phyloP scores from a whole-genome alignment of 1,284 basidiomycete species.

The Malassezia restricta region DNA sequence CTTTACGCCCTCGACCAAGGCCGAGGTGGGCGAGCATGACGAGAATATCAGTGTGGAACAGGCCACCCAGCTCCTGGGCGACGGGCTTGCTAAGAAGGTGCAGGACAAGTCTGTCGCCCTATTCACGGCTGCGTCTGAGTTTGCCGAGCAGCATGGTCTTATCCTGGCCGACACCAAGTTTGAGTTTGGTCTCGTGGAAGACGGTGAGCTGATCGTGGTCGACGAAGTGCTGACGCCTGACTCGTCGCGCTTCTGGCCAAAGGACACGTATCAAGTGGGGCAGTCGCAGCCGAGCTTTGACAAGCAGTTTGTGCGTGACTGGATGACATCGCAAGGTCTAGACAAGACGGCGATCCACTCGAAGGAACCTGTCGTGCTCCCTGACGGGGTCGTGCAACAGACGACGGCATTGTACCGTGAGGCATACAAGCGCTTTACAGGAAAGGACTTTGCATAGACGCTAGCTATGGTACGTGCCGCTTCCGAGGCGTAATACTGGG shows the following conservation, averaged over 20 bases:
- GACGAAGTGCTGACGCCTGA: slow-evolving; percentile 95
- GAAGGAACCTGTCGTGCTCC: slow-evolving; percentile 30
- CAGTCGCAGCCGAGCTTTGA: slow-evolving; percentile 78
- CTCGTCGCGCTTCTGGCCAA: slow-evolving; percentile 91
- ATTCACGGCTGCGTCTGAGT: slow-evolving; percentile 64
- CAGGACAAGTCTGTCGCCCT: slow-evolving; percentile 56
- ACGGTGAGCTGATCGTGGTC: slow-evolving; percentile 61
- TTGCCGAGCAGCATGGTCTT: slow-evolving; percentile 66
- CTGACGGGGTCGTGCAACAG: slow-evolving; percentile 32
- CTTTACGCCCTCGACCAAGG: slow-evolving; percentile 95
- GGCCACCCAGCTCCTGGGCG: slow-evolving; percentile 39
- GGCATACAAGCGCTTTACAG: slow-evolving; percentile 38
- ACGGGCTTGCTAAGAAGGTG: slow-evolving; percentile 56
- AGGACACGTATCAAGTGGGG: slow-evolving; percentile 62
- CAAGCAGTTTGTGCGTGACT: slow-evolving; percentile 91
- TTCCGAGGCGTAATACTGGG: not conserved
- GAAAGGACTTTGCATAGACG: slow-evolving; percentile 19
- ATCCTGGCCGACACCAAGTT: slow-evolving; percentile 94
- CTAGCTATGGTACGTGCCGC: not conserved
- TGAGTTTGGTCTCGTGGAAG: slow-evolving; percentile 60
- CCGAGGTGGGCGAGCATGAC: slow-evolving; percentile 84
- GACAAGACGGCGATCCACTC: slow-evolving; percentile 29
- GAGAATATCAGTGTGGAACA: slow-evolving; percentile 91
- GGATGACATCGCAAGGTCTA: slow-evolving; percentile 49
- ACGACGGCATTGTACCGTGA: slow-evolving; percentile 41